Base-by-base conservation (phyloP, 495 filamentous ascomycete species). In the Penicillium mononematosum region DNA sequence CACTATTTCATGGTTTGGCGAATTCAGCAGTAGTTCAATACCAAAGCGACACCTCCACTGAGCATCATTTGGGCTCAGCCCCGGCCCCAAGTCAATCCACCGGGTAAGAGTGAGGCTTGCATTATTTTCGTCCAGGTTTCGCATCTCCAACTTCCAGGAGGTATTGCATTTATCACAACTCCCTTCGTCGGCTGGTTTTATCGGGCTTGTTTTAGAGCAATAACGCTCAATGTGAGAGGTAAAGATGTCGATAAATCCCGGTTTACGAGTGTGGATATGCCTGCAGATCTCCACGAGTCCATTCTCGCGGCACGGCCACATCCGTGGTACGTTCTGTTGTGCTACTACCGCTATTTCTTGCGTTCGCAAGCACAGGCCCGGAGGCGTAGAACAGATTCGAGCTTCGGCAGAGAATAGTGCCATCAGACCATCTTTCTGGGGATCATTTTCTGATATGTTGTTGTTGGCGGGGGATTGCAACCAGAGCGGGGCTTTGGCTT, bases 141-240 rank as follows among this genome's bases (percentile, higher is more conserved):
- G 50, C 22, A 62, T 17, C n/a, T 58, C 55, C 16, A 58, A 36
- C 12, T 62, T 43, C 55, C 59, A 62, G 14, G 59, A 43, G 36
- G 50, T 58, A 24, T 59, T 59, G 43, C 56, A 63, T 45, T 46
- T n/a, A 11, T 48, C 20, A 42, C 56, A 63, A 19, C 56, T 39
- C 14, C 56, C 56, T 42, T 50, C 22, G 24, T 50, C 32, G 49
- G 49, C 34, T 17, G 5, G 14, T 8, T 6, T 5, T 11, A 7
- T n/a, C 2, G 22, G 12, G 44, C 14, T 45, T 39, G 49, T 51
- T 20, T 1, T 41, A 27, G 36, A 27, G 32, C 49, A 51, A 51
- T 41, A 51, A 29, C 36, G 36, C 20, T 17, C 14, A 24, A 51
- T 51, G 1, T 51, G 34, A 12, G 32, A 51, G 34, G 49, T 10